Base-by-base conservation (phyloP, 2,329 filamentous ascomycete species). In the Cladosporium sp. region DNA sequence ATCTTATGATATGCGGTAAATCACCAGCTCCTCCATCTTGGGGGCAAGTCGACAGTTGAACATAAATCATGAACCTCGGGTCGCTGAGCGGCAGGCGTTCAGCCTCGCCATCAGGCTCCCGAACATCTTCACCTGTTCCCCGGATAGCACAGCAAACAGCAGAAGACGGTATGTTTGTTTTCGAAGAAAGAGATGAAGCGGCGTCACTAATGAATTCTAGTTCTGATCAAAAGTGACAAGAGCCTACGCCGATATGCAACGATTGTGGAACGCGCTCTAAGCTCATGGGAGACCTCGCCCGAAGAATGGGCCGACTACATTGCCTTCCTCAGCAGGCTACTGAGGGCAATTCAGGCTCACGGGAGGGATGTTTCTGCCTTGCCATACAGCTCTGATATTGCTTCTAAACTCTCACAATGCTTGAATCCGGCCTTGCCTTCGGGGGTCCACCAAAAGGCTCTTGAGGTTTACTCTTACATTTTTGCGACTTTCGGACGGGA, bases 301-400 rank as follows among this genome's bases (percentile, higher is more conserved):
- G 93, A 98, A 80, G 95, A 99, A 87, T 99, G 95, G 95, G 95
- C 96, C 58, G 95, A 99, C 80, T 99, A 99, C 77, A 99, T 99
- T 74, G 97, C 94, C 21, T 99, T 98, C 77, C 82, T 99, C 65
- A 96, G 91, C 76, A 88, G 92, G 68, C 84, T 99, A 58, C 83
- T 97, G 68, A 98, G 97, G 87, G 92, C 94, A 44, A 84, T 99
- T 26, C 95, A 99, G 86, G 88, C 91, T 53, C 91, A 93, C 69
- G 92, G 92, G 28, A 81, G 89, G 53, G 88, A 87, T 66, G 86
- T 89, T 65, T 85, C 87, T 10, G 81, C 88, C 37, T 89, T 99
- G 66, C 94, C 95, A 14, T 88, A 93, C 73, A 96, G 93, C 80
- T 83, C 87, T 21, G 84, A 89, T 65, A 89, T 99, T 75, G 91